These are phyloP conservation scores for Phytopythium ostracodes DNA, from an alignment of 352 stramenopile species.

Conservation along the genomic window DNA sequence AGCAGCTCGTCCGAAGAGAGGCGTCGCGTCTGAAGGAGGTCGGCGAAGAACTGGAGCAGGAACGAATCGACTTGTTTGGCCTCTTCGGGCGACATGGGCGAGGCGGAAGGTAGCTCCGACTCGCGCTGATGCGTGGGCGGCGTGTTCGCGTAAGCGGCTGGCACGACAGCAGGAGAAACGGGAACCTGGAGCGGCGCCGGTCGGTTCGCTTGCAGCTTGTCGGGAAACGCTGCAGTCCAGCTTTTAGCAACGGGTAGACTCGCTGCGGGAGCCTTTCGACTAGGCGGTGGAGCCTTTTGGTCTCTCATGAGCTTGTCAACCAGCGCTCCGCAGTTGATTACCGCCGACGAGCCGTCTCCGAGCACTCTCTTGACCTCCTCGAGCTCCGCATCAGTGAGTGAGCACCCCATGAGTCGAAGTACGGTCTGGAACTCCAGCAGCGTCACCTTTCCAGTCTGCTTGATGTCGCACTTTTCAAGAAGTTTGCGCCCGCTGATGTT, in stretches of 20 bases:
- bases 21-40: slow-evolving; percentile 39
- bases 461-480: slow-evolving; percentile 66
- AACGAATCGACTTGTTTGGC: slow-evolving; percentile 37
- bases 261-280: neutral
- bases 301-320: slow-evolving; percentile 18
- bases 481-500: slow-evolving; percentile 74
- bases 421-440: slow-evolving; percentile 73
- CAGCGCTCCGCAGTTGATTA: slow-evolving; percentile 47
- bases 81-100: slow-evolving; percentile 33
- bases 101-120: neutral
- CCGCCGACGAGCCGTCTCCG: slow-evolving; percentile 31
- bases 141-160: neutral
- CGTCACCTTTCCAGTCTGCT: slow-evolving; percentile 47
- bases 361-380: slow-evolving; percentile 47
- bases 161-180: neutral
- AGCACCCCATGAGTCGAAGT: slow-evolving; percentile 71
- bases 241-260: neutral
- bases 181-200: slow-evolving; percentile 12
- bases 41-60: slow-evolving; percentile 40
- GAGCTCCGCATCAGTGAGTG: slow-evolving; percentile 42
- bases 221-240: neutral
- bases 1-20: slow-evolving; percentile 24
- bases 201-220: slow-evolving; percentile 10
- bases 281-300: neutral
- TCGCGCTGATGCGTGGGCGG: neutral